Evolutionary conservation across 2,329 filamentous ascomycete species (phyloP), one percentile per base, ranked within the genome.

Genomic region (Apiospora sp.): DNA sequence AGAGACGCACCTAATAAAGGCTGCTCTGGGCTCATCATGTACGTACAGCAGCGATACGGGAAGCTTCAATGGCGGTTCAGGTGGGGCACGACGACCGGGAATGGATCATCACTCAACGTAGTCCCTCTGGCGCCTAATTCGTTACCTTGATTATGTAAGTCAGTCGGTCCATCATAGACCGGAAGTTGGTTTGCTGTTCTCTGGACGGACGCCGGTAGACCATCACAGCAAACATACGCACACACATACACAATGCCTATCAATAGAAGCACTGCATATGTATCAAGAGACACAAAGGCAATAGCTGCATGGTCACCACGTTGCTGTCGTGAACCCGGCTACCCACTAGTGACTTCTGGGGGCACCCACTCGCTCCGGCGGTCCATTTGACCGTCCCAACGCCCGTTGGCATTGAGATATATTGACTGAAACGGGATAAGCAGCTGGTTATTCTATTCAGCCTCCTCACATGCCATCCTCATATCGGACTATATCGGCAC

Each of bases 51-150:
- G 30, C 54, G 54, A 61, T n/a, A 64, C 58, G 30, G 58, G 58
- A 64, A 64, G 58, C 58, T 64, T 64, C 58, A 64, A 64, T 41
- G 58, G 58, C 34, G 34, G 58, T 41, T 24, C 34, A 41, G 58
- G 58, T 64, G 58, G 58, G 34, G 58, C 58, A 64, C 58, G 30
- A 64, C 19, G 30, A 64, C 19, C 34, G n/a, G 10, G 27, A 61
- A 37, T 37, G 54, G 54, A 37, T 22, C 14, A 64, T 64, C 58
- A 30, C 37, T 41, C 58, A 41, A 64, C 58, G 58, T 64, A 41
- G 58, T 12, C 58, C 58, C 58, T 64, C 58, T 13, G 58, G 58
- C 58, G 58, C 58, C 58, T 64, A 64, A 64, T 64, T 41, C 58
- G 4, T 2, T 64, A 8, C 34, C 22, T 64, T 41, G 58, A 64